A percentile compares a stretch with the other conserved stretches of the same genome.
phyloP scores from a whole-genome alignment of 768 basidiomycete species.

The Chalciporus piperatus region DNA sequence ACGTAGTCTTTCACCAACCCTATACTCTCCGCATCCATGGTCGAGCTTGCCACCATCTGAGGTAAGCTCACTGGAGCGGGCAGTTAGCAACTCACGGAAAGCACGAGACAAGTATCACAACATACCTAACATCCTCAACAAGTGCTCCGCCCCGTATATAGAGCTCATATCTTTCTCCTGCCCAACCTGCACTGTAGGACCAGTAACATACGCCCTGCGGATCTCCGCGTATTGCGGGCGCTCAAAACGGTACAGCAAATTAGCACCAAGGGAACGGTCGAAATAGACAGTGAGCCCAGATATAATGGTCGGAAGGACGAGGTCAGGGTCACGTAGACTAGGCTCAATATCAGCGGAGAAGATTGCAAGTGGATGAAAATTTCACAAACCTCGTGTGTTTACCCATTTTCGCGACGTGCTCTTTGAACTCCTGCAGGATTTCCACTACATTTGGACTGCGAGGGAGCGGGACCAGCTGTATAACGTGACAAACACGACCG shows the following conservation, averaged over 20 bases:
- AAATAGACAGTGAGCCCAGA: conserved; percentile 90
- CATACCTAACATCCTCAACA: conserved; percentile 87
- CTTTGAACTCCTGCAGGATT: conserved; percentile 75
- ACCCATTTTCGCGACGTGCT: conserved; percentile 49
- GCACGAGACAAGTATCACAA: conserved; percentile 8
- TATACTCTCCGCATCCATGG: conserved; percentile 88
- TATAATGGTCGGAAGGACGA: conserved; percentile 76
- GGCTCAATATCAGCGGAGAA: not conserved
- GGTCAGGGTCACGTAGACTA: conserved; percentile 66
- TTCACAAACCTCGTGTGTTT: conserved; percentile 46
- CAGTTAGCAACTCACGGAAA: conserved; percentile 7
- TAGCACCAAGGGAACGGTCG: conserved; percentile 85
- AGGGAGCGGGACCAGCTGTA: conserved; percentile 83
- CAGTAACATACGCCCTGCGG: conserved; percentile 70
- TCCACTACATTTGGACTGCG: conserved; percentile 75
- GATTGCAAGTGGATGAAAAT: not conserved
- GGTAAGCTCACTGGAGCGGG: conserved; percentile 78
- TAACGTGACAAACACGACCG: not conserved
- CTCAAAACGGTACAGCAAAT: conserved; percentile 92
- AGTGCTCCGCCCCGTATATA: conserved; percentile 93
- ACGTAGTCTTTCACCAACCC: conserved; percentile 83
- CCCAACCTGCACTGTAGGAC: conserved; percentile 60
- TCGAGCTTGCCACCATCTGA: conserved; percentile 82
- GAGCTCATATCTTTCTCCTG: conserved; percentile 84
- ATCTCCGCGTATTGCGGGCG: conserved; percentile 88